Conservation (phyloP, 306 rosid species). For the Delonix regia region DNA sequence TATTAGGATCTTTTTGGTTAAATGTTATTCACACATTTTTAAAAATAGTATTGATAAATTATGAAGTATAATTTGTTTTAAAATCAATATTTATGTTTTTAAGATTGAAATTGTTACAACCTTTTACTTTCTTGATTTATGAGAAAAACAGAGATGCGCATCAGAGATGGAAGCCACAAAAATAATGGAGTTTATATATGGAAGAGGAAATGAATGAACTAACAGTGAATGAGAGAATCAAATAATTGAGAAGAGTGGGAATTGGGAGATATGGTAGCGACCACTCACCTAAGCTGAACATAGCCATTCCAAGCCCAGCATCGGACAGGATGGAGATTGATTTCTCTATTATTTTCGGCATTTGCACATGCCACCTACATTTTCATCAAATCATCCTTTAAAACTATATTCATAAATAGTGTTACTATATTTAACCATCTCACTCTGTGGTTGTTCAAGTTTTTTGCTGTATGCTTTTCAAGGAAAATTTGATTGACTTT, state of each 20-base stretch:
- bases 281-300: constrained; percentile 97
- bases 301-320: constrained; percentile 99
- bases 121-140: neutral
- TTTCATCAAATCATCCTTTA: neutral
- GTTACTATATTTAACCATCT: neutral
- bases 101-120: neutral
- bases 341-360: constrained; percentile 77
- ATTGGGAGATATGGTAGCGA: constrained; percentile 27
- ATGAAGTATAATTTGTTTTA: neutral
- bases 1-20: neutral
- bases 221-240: constrained; percentile 19
- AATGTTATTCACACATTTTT: neutral
- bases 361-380: constrained; percentile 82
- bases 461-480: neutral
- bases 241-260: constrained; percentile 31
- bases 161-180: constrained; percentile 1
- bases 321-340: constrained; percentile 97
- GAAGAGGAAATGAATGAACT: constrained; percentile 24
- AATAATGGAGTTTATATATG: neutral
- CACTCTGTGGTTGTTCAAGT: neutral
- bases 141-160: constrained; percentile 2
- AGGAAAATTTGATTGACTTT: neutral
- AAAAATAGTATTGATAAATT: neutral
- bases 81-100: neutral
- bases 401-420: neutral